These are phyloP conservation scores for Schoenoplectus tabernaemontani DNA, from an alignment of 202 grass and related monocot species.

Conservation along the genomic window DNA sequence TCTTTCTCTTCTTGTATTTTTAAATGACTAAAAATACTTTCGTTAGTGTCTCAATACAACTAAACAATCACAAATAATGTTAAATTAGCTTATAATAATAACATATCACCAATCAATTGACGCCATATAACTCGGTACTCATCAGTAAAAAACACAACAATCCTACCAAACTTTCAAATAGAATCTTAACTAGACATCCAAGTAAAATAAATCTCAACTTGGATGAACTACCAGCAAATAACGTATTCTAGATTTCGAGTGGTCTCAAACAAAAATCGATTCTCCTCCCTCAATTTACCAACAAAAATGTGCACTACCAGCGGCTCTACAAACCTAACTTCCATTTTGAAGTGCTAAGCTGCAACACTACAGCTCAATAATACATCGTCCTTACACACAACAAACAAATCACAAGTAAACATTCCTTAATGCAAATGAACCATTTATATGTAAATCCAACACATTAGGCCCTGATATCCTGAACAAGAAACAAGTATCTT, in stretches of 20 bases:
- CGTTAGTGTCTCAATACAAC: too few relatives aligned
- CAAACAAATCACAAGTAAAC: background rate
- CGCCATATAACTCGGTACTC: background rate
- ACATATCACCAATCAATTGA: background rate
- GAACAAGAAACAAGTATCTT: background rate
- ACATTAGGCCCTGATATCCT: background rate
- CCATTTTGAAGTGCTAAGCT: background rate
- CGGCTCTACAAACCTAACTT: background rate
- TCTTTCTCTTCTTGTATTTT: too few relatives aligned
- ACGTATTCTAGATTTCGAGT: background rate
- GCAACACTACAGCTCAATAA: background rate
- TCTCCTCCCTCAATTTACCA: background rate
- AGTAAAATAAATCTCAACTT: background rate
- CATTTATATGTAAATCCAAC: background rate
- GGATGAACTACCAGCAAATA: constrained; percentile 6
- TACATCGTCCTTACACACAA: background rate
- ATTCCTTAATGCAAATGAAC: background rate
- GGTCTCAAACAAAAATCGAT: background rate
- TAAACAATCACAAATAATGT: too few relatives aligned
- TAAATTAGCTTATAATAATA: background rate
- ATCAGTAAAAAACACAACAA: background rate
- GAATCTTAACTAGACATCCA: background rate
- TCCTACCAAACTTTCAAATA: background rate
- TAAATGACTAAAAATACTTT: too few relatives aligned
- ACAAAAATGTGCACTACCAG: background rate